Evolutionary conservation across 306 rosid species (phyloP).

Genomic region (Trichosanthes cucumerina): DNA sequence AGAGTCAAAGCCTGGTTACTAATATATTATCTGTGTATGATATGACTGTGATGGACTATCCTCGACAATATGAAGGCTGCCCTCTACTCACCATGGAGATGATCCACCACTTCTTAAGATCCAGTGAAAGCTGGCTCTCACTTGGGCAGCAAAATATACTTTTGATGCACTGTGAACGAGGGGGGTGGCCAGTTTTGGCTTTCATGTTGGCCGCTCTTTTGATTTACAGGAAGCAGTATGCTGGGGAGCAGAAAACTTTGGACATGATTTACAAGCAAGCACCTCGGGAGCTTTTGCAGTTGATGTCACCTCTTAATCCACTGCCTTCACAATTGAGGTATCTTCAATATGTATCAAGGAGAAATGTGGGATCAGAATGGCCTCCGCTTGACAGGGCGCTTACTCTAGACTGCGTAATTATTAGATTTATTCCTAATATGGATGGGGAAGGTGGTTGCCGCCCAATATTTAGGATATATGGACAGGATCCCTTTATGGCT

Average conservation of each 20-base stretch:
- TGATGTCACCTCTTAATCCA: slow-evolving; percentile 89
- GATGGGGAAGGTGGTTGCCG: slow-evolving; percentile 88
- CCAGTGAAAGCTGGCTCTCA: slow-evolving; percentile 91
- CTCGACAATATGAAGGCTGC: slow-evolving; percentile 89
- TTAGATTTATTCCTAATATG: slow-evolving; percentile 67
- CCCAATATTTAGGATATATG: slow-evolving; percentile 89
- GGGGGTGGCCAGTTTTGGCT: slow-evolving; percentile 92
- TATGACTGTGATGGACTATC: slow-evolving; percentile 96
- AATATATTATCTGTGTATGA: slow-evolving; percentile 58
- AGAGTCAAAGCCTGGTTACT: slow-evolving; percentile 55
- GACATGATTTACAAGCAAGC: slow-evolving; percentile 95
- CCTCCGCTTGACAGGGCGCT: slow-evolving; percentile 92
- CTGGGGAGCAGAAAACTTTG: slow-evolving; percentile 81
- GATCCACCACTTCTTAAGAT: slow-evolving; percentile 88
- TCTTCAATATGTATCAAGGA: slow-evolving; percentile 85
- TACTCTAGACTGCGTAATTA: slow-evolving; percentile 71
- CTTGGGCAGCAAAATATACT: slow-evolving; percentile 72
- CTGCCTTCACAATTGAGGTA: slow-evolving; percentile 90
- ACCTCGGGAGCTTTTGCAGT: slow-evolving; percentile 77
- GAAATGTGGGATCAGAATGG: slow-evolving; percentile 89
- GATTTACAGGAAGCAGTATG: slow-evolving; percentile 72
- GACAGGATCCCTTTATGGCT: slow-evolving; percentile 88
- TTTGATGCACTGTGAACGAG: slow-evolving; percentile 90
- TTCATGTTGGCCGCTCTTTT: slow-evolving; percentile 90
- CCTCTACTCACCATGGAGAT: slow-evolving; percentile 90